phyloP scores from a whole-genome alignment of 495 filamentous ascomycete species.

The Aspergillus diversus region DNA sequence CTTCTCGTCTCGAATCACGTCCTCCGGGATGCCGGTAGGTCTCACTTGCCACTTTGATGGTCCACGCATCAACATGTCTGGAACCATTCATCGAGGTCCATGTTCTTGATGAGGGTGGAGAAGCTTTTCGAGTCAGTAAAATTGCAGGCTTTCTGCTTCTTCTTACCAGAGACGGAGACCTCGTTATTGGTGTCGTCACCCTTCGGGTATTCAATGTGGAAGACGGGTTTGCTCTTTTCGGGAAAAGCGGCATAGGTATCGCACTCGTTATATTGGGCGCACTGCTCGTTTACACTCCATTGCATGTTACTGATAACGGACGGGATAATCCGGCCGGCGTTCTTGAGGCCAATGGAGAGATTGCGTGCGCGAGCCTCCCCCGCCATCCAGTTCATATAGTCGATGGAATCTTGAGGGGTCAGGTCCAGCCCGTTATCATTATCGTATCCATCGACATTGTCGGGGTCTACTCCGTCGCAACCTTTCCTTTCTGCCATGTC shows the following conservation, averaged over 20 bases:
- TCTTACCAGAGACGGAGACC: conserved; percentile 29
- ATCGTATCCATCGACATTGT: conserved; percentile 71
- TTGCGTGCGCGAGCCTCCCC: conserved; percentile 48
- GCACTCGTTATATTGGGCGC: conserved; percentile 63
- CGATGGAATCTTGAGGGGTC: conserved; percentile 55
- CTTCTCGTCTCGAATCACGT: background rate
- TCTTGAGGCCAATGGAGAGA: conserved; percentile 67
- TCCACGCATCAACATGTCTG: conserved; percentile 43
- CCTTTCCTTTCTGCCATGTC: conserved; percentile 60
- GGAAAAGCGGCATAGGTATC: conserved; percentile 59
- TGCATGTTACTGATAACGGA: conserved; percentile 59
- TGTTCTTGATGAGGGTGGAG: conserved; percentile 67
- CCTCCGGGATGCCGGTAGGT: no score
- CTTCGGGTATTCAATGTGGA: conserved; percentile 72
- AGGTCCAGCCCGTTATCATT: conserved; percentile 60
- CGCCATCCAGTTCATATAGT: conserved; percentile 64
- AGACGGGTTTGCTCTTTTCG: conserved; percentile 65
- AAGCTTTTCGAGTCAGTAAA: conserved; percentile 49
- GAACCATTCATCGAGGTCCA: conserved; percentile 63
- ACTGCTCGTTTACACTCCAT: conserved; percentile 77
- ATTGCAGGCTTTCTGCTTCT: conserved; percentile 40
- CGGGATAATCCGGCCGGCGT: conserved; percentile 61
- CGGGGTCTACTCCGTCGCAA: conserved; percentile 73
- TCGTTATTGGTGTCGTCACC: conserved; percentile 45
- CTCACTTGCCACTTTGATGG: no score